Conservation (phyloP, 192 early-diverging fungal genomes). For the Linnemannia exigua region DNA sequence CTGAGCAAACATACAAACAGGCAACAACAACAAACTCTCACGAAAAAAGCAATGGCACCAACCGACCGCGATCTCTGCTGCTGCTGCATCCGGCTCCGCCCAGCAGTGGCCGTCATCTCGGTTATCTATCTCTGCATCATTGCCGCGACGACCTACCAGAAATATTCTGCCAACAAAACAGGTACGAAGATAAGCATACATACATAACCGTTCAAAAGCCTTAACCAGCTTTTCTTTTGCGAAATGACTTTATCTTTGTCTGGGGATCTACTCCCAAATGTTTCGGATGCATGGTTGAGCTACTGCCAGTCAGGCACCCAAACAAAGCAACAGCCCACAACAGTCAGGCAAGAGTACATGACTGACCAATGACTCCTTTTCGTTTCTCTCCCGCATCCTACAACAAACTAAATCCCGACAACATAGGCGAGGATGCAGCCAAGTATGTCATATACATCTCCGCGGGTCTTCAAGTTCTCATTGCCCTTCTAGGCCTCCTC, state of each 20-base stretch:
- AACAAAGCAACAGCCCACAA: too few species aligned
- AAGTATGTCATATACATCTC: conserved; percentile 40
- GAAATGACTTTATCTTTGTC: background rate
- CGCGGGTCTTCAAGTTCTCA: conserved; percentile 27
- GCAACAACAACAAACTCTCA: background rate
- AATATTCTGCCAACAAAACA: conserved; percentile 35
- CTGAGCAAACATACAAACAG: background rate
- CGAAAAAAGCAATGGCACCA: conserved; percentile 8
- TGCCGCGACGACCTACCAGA: conserved; percentile 52
- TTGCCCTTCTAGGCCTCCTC: conserved; percentile 34
- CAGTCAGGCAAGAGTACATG: too few species aligned
- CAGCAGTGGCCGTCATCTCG: conserved; percentile 29
- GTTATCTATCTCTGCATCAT: conserved; percentile 38
- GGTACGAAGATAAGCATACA: conserved; percentile 15
- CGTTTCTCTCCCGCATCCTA: background rate
- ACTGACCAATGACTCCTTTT: too few species aligned
- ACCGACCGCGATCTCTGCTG: conserved; percentile 47
- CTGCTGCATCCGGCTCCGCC: conserved; percentile 41
- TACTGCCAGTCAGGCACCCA: too few species aligned
- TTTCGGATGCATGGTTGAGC: too few species aligned
- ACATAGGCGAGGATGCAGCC: conserved; percentile 28
- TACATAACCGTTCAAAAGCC: background rate
- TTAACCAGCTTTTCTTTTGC: background rate
- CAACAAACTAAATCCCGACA: background rate
- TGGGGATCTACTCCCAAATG: too few species aligned